These are phyloP conservation scores for Nakazawaea laoshanensis DNA, from an alignment of 805 yeast species.

Conservation along the genomic window DNA sequence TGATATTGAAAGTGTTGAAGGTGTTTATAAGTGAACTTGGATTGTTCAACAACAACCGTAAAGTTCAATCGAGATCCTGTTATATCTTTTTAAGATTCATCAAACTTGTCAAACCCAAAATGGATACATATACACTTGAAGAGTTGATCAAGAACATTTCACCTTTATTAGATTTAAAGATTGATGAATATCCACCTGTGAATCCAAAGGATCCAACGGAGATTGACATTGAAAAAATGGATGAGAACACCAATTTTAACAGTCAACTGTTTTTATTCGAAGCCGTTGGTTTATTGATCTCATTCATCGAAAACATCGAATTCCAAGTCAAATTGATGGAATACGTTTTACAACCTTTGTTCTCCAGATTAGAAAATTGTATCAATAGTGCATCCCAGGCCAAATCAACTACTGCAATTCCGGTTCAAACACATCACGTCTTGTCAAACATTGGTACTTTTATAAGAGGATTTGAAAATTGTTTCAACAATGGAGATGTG, in stretches of 20 bases:
- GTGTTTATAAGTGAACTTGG: slow-evolving; percentile 78
- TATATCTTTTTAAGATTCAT: slow-evolving; percentile 79
- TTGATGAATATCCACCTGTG: slow-evolving; percentile 17
- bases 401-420: slow-evolving; percentile 30
- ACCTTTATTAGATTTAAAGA: slow-evolving; percentile 56
- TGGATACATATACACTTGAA: slow-evolving; percentile 41
- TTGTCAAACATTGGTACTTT: slow-evolving; percentile 86
- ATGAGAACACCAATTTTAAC: slow-evolving; percentile 61
- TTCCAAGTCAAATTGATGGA: slow-evolving; percentile 45
- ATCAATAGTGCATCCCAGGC: slow-evolving; percentile 29
- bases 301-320: slow-evolving; percentile 31
- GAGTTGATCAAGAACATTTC: slow-evolving; percentile 53
- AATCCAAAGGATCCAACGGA: slow-evolving; percentile 24
- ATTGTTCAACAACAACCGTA: slow-evolving; percentile 62
- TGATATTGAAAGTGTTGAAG: slow-evolving; percentile 58
- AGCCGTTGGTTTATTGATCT: slow-evolving; percentile 70
- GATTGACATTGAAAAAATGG: slow-evolving; percentile 34
- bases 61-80: slow-evolving; percentile 84
- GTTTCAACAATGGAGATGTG: slow-evolving; percentile 15
- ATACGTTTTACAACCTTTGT: slow-evolving; percentile 66
- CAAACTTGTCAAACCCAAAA: slow-evolving; percentile 62
- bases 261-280: slow-evolving; percentile 81
- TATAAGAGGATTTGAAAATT: slow-evolving; percentile 72
- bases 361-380: slow-evolving; percentile 59
- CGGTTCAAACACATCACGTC: slow-evolving; percentile 77